Percentiles rank a stretch among this genome's conserved stretches.
phyloP scores from a whole-genome alignment of 2,329 filamentous ascomycete species.

The Aspergillus carbonarius region DNA sequence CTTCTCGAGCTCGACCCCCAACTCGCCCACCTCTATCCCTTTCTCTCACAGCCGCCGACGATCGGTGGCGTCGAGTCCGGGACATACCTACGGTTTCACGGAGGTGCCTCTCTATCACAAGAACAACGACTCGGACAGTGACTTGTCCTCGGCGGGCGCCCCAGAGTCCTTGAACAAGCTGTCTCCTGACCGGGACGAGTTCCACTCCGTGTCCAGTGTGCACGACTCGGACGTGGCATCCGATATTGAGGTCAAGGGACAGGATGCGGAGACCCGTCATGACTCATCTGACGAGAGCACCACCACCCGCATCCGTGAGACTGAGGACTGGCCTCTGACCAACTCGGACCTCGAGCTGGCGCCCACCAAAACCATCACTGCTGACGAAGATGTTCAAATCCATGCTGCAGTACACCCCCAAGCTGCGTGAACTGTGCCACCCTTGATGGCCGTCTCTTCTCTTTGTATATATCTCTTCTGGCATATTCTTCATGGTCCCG shows the following conservation, averaged over 20 bases:
- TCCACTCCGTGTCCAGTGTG: conserved; percentile 41
- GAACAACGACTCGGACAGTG: conserved; percentile 15
- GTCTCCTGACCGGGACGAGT: conserved; percentile 37
- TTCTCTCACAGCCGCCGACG: conserved; percentile 25
- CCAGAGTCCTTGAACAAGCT: conserved; percentile 16
- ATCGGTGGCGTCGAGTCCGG: conserved; percentile 23
- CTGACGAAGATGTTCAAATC: neutral
- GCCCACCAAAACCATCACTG: neutral
- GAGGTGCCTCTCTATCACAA: conserved; percentile 19
- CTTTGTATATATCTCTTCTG: conserved; percentile 7
- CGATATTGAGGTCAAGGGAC: conserved; percentile 10
- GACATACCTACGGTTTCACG: conserved; percentile 17
- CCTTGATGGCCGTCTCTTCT: neutral
- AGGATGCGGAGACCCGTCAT: conserved; percentile 7
- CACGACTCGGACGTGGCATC: conserved; percentile 30
- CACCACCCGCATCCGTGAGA: neutral
- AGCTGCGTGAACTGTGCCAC: neutral
- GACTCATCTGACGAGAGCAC: neutral
- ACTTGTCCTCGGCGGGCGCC: conserved; percentile 10
- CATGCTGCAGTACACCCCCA: neutral
- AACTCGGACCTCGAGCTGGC: neutral
- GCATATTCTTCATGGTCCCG: neutral
- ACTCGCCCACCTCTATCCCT: conserved; percentile 25
- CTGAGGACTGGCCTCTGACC: neutral
- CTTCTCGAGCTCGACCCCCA: conserved; percentile 23